phyloP scores from a whole-genome alignment of 305 asterid genomes.

The Fraxinus paxiana region DNA sequence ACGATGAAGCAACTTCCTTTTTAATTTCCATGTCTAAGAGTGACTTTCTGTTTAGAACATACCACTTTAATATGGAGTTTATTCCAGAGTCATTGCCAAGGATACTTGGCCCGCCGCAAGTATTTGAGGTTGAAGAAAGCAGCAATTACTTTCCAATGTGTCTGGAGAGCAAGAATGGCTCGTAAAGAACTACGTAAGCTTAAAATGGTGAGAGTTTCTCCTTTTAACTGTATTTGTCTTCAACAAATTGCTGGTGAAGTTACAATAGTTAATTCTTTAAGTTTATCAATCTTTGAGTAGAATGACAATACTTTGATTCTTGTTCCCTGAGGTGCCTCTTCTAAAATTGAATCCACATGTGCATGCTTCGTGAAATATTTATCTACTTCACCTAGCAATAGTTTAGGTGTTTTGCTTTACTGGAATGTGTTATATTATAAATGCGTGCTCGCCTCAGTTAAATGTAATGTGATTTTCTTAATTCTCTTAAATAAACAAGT shows the following conservation, averaged over 20 bases:
- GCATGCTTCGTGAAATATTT: neutral
- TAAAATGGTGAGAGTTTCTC: slow-evolving; percentile 52
- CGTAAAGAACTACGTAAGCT: slow-evolving; percentile 50
- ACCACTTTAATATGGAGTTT: slow-evolving; percentile 12
- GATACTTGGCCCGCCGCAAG: slow-evolving; percentile 33
- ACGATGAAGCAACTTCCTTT: neutral
- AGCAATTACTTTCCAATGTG: slow-evolving; percentile 52
- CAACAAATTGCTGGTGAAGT: slow-evolving; percentile 13
- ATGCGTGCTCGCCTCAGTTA: neutral
- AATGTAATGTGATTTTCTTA: neutral
- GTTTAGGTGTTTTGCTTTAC: neutral
- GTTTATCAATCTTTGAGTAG: slow-evolving; percentile 10
- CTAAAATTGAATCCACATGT: neutral
- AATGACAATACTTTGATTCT: neutral
- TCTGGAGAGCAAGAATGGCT: slow-evolving; percentile 53
- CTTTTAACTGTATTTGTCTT: slow-evolving; percentile 1
- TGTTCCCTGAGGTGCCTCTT: neutral
- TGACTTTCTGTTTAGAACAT: slow-evolving; percentile 12
- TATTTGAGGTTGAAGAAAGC: slow-evolving; percentile 52
- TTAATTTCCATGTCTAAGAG: slow-evolving; percentile 12
- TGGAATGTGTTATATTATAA: neutral
- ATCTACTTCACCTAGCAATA: neutral
- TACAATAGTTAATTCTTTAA: slow-evolving; percentile 8
- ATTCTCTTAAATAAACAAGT: neutral
- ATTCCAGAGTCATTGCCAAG: slow-evolving; percentile 49